A percentile compares a stretch with the other conserved stretches of the same genome.
phyloP scores from a whole-genome alignment of 2,329 filamentous ascomycete genomes.

The Dactylellina sp. region DNA sequence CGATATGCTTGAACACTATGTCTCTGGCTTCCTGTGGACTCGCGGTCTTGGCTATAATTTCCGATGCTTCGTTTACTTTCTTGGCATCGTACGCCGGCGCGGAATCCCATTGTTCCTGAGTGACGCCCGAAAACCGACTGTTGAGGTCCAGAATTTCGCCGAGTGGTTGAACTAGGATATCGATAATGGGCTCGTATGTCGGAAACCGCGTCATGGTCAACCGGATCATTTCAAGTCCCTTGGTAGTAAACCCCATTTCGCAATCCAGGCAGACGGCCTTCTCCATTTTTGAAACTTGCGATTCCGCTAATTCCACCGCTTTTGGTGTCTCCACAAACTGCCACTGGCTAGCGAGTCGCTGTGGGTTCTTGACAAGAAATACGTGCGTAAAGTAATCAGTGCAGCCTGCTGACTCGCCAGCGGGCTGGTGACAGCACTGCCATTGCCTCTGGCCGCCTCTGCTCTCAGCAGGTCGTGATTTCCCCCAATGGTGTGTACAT shows the following conservation, averaged over 20 bases:
- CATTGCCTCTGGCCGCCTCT: conserved; percentile 71
- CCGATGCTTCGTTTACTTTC: conserved; percentile 68
- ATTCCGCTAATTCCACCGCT: conserved; percentile 57
- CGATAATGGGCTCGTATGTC: conserved; percentile 77
- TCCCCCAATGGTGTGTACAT: conserved; percentile 85
- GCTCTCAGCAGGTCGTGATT: conserved; percentile 69
- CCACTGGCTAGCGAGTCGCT: conserved; percentile 79
- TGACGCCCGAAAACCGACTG: conserved; percentile 89
- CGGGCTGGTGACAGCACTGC: conserved; percentile 80
- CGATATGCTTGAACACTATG: conserved; percentile 80
- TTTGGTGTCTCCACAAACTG: conserved; percentile 80
- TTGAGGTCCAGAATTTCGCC: conserved; percentile 91
- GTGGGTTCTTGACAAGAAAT: conserved; percentile 82
- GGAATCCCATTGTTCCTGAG: conserved; percentile 77
- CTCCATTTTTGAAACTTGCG: conserved; percentile 30
- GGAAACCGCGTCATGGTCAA: conserved; percentile 92
- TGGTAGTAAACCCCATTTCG: conserved; percentile 95
- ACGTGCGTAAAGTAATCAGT: conserved; percentile 79
- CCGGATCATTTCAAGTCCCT: conserved; percentile 88
- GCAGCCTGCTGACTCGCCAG: conserved; percentile 81
- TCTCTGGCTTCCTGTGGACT: conserved; percentile 80
- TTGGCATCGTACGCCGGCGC: conserved; percentile 68
- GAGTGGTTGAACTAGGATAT: conserved; percentile 84
- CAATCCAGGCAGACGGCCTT: conserved; percentile 89
- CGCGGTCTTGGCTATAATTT: conserved; percentile 81